A percentile compares a stretch with the other conserved stretches of the same genome.
These are phyloP conservation scores for Prinsepia uniflora DNA, from an alignment of 306 rosid genomes.

Conservation along the genomic window DNA sequence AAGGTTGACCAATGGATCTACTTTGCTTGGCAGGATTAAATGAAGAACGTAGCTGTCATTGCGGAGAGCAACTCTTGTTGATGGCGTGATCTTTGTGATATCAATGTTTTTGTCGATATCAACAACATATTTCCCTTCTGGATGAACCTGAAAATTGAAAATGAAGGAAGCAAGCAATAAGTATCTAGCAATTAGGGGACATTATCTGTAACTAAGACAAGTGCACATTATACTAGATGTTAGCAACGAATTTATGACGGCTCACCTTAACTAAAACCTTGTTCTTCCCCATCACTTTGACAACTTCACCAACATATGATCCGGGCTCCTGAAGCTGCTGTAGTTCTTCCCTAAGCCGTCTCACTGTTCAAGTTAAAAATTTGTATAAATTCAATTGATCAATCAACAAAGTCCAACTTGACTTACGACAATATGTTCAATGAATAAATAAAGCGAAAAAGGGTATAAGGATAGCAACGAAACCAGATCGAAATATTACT, in stretches of 20 bases:
- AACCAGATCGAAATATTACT: background rate
- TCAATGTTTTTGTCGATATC: slow-evolving; percentile 93
- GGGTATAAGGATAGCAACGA: background rate
- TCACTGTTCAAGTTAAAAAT: slow-evolving; percentile 52
- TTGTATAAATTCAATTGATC: background rate
- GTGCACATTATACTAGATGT: background rate
- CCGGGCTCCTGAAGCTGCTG: slow-evolving; percentile 99
- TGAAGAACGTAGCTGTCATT: slow-evolving; percentile 99
- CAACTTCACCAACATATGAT: slow-evolving; percentile 97
- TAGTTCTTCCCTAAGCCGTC: slow-evolving; percentile 96
- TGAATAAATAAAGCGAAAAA: background rate
- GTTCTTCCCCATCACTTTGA: slow-evolving; percentile 97
- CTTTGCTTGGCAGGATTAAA: slow-evolving; percentile 94
- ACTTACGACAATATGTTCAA: background rate
- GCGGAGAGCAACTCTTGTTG: slow-evolving; percentile 97
- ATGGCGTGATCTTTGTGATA: slow-evolving; percentile 93
- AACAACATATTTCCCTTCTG: slow-evolving; percentile 97
- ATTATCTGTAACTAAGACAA: background rate
- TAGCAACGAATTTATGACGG: background rate
- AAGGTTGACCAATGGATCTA: slow-evolving; percentile 92
- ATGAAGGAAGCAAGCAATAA: background rate
- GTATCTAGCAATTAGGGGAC: background rate
- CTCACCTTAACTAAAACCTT: slow-evolving; percentile 92
- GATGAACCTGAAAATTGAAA: slow-evolving; percentile 64
- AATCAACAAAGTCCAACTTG: slow-evolving; percentile 7